A percentile compares a stretch with the other conserved stretches of the same genome.
Conservation (phyloP, 441 rosid genomes). For the Adansonia rubrostipa region DNA sequence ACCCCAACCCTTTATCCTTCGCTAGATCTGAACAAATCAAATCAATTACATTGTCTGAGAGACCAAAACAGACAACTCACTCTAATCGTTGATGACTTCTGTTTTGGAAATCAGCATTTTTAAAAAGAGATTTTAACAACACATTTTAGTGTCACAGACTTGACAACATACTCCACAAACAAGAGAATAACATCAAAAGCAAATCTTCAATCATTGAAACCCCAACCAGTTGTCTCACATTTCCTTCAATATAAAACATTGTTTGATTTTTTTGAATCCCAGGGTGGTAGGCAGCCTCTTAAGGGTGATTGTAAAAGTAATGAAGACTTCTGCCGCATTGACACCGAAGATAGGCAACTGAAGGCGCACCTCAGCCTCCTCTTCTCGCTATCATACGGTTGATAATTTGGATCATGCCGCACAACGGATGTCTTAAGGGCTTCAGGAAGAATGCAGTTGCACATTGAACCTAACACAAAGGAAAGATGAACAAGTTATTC, state of each 20-base stretch:
- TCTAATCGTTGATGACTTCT: not conserved
- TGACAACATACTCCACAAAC: conserved; percentile 12
- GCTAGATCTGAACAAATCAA: not conserved
- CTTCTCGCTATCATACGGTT: conserved; percentile 51
- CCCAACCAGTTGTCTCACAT: conserved; percentile 41
- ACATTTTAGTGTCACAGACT: not conserved
- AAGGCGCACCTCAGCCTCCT: conserved; percentile 53
- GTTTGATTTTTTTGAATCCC: conserved; percentile 61
- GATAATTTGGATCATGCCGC: conserved; percentile 44
- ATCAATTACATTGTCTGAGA: not conserved
- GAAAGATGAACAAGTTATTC: not conserved
- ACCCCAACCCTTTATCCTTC: not conserved
- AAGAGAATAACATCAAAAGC: not conserved
- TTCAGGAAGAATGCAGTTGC: conserved; percentile 74
- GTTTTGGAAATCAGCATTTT: not conserved
- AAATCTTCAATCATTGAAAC: not conserved
- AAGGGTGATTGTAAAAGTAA: conserved; percentile 61
- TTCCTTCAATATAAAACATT: conserved; percentile 67
- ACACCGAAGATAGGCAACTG: conserved; percentile 60
- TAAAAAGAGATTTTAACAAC: conserved; percentile 1
- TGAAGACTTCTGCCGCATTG: conserved; percentile 65
- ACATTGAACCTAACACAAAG: conserved; percentile 53
- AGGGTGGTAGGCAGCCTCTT: conserved; percentile 63
- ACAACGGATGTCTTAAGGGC: conserved; percentile 55
- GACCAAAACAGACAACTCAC: not conserved